Evolutionary conservation across 2,329 filamentous ascomycete genomes (phyloP).

Genomic region (Trichoderma pleuroti): DNA sequence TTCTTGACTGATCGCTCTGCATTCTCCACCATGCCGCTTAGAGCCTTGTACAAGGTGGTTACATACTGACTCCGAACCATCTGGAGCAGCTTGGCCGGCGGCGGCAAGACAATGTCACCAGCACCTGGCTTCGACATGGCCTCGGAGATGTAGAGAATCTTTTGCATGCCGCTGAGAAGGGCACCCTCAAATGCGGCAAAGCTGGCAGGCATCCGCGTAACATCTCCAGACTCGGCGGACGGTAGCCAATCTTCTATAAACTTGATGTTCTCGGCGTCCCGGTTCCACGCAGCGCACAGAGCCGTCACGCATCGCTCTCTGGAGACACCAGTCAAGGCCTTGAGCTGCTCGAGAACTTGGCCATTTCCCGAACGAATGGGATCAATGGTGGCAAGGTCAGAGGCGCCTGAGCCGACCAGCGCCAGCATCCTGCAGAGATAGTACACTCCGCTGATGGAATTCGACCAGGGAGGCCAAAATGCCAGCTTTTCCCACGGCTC

Average conservation of each 20-base stretch:
- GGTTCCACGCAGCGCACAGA: constrained; percentile 86
- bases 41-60: constrained; percentile 85
- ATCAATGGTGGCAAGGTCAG: constrained; percentile 74
- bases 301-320: constrained; percentile 83
- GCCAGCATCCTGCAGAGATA: constrained; percentile 80
- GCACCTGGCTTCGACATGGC: constrained; percentile 71
- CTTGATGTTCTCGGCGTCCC: constrained; percentile 89
- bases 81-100: constrained; percentile 80
- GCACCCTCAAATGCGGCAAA: constrained; percentile 84
- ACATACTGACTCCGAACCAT: constrained; percentile 92
- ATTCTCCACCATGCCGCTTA: constrained; percentile 96
- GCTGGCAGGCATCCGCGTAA: constrained; percentile 85
- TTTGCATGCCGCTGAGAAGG: constrained; percentile 83
- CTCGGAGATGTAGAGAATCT: constrained; percentile 89
- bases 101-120: constrained; percentile 76
- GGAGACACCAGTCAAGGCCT: constrained; percentile 68
- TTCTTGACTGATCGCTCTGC: constrained; percentile 72
- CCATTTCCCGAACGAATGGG: constrained; percentile 57
- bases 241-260: constrained; percentile 91
- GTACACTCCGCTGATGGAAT: constrained; percentile 86
- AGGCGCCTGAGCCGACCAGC: constrained; percentile 80
- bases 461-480: constrained; percentile 93
- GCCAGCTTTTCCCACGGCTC: constrained; percentile 91
- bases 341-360: constrained; percentile 67
- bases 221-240: constrained; percentile 73